Evolutionary conservation across 2,329 filamentous ascomycete genomes (phyloP), one percentile per base, ranked within the genome.

Genomic region (Pseudopithomyces maydicus): DNA sequence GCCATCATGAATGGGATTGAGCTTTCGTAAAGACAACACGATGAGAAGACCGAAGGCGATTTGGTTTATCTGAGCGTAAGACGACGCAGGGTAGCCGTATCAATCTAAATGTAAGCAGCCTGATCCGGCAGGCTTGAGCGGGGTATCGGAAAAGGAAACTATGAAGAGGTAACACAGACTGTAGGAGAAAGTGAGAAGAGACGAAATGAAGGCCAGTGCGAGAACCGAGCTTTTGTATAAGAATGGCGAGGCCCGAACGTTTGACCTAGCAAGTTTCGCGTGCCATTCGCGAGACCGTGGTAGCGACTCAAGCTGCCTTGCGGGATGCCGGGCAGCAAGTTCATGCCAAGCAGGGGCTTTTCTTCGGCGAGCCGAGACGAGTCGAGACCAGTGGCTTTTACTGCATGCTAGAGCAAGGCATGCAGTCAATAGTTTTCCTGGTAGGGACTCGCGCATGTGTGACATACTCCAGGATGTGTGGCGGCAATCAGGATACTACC

Each of bases 1-100:
- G 72, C 69, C 71, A 73, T 73, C 55, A 48, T 47, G 36, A 20
- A 20, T 14, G 22, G 3, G 17, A 22, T 23, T 20, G 17, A 43
- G 23, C 20, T 41, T 32, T 23, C 22, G 35, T 35, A 4, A 36
- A 17, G 20, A 5, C 8, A 26, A 47, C 17, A 26, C 32, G 26
- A 19, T 6, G 42, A 32, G 26, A 45, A 3, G 42, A 45, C 8
- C 41, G 41, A 29, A 8, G 26, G 26, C 4, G 8, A 32, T 12
- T 6, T 12, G n/a, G 22, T 10, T 33, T 4, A 44, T 14, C 3
- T 26, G 15, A 14, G 19, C 12, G 43, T 33, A 23, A 47, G 26
- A 36, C 33, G 44, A 49, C 17, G 32, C 17, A 49, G 35, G 20
- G 3, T 20, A 22, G 46, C 36, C 20, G 22, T n/a, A 39, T 38